A percentile compares a stretch with the other conserved stretches of the same genome.
These are phyloP conservation scores for Russula sp. DNA, from an alignment of 768 basidiomycete species.

Conservation along the genomic window DNA sequence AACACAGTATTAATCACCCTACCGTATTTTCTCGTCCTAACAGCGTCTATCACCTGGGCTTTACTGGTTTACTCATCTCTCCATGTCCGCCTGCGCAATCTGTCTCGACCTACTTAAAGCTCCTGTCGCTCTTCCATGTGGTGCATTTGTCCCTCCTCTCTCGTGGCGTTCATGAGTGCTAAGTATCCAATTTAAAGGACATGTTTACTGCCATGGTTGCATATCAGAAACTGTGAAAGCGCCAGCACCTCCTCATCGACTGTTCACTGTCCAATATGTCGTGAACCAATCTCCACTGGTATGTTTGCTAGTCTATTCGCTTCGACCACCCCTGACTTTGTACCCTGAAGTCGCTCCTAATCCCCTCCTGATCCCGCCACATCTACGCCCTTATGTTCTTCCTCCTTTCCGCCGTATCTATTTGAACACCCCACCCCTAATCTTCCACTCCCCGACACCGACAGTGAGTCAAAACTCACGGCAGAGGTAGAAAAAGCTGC, in stretches of 20 bases:
- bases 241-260: conserved; percentile 1
- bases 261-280: conserved; percentile 25
- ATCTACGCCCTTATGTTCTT: conserved; percentile 25
- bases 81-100: conserved; percentile 28
- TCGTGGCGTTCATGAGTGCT: neutral
- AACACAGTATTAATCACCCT: neutral
- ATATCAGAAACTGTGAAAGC: conserved; percentile 9
- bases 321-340: neutral
- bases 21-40: neutral
- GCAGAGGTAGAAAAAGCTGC: conserved; percentile 7
- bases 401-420: conserved; percentile 30
- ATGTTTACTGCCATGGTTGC: conserved; percentile 26
- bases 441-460: neutral
- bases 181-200: conserved; percentile 1
- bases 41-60: neutral
- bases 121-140: conserved; percentile 29
- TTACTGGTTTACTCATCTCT: neutral
- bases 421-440: conserved; percentile 8
- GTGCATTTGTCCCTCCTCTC: conserved; percentile 7
- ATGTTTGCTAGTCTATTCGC: neutral
- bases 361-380: conserved; percentile 20
- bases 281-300: conserved; percentile 22
- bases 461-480: neutral
- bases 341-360: conserved; percentile 15
- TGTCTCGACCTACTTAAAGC: conserved; percentile 24